Base-by-base conservation (phyloP, 1,284 basidiomycete genomes). In the Rhodotorula mucilaginosa region DNA sequence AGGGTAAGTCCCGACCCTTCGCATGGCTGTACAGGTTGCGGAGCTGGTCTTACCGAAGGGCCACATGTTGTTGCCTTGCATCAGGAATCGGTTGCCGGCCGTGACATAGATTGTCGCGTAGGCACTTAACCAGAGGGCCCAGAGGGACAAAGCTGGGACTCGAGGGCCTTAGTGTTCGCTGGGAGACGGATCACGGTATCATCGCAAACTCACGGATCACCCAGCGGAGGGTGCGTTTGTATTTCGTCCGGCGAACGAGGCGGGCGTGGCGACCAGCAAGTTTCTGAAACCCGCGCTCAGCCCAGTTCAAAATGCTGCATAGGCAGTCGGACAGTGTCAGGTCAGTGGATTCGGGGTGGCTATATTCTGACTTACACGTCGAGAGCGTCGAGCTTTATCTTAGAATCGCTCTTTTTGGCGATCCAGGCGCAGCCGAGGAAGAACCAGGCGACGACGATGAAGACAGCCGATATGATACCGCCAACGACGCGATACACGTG, bases 1-100 rank as follows among this genome's bases (percentile, higher is more conserved):
- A 61, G 49, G 6, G 34, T 64, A 26, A 64, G 46, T 21, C 7
- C 21, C 46, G 56, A 44, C 10, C 39, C n/a, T n/a, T 15, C 6
- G 18, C 23, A 3, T 18, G 7, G 29, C 49, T 2, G 8, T 19
- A 8, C 49, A 16, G 15, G 8, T 5, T 21, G 66, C 26, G 18
- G 26, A 5, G n/a, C 18, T 12, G 0, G n/a, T 19, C 52, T 19
- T 8, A 57, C 62, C 63, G 21, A 47, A 64, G 0, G 63, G 63
- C 63, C 63, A 64, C 18, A 54, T 60, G 18, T 66, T 70, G 29
- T 34, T 34, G 1, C 70, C 66, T 3, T 57, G 58, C 48, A 71
- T 21, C 7, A 67, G 59, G 48, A 71, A 71, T 7, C 29, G 10
- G n/a, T 68, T 44, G 2, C 61, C 29, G 16, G 58, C 65, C 59